Base-by-base conservation (phyloP, 1,284 basidiomycete genomes). In the Sparassis latifolia region DNA sequence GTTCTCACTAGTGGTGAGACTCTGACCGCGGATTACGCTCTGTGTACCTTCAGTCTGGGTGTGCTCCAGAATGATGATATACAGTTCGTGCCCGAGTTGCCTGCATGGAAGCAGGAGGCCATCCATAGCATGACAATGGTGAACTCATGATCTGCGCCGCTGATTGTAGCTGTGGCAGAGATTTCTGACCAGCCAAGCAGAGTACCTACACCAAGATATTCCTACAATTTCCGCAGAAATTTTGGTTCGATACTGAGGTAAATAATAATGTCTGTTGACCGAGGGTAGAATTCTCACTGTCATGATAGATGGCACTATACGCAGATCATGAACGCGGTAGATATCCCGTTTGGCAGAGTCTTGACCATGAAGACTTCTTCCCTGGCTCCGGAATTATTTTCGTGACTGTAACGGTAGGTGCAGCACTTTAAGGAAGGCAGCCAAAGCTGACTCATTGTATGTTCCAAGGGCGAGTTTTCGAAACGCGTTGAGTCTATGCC, bases 131-230 rank as follows among this genome's bases (percentile, higher is more conserved):
- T 86, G 63, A 72, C 73, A 5, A 85, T 86, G 84, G 82, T 76
- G 33, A 47, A 65, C 40, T 28, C 37, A 10, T 29, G 7, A 37
- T 27, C 33, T 54, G 10, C 27, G 27, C 35, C n/a, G 35, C 7
- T 7, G 35, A 38, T 9, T 38, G 40, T 42, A 12, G 9, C 6
- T 28, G 9, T 42, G 10, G 20, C 40, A 42, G 6, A 38, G n/a
- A n/a, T 38, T 12, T 37, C 7, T 12, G 35, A 37, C 35, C 6
- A 42, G 20, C 27, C 40, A 20, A 20, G 6, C 37, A 77, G 75
- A 74, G 72, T 2, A 82, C 76, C 2, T 87, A 84, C 59, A 85
- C 84, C 3, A 87, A 86, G 66, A 84, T 87, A 44, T 87, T 86
- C 64, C 58, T 86, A 42, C 74, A 80, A 53, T 87, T 86, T 59